A percentile compares a stretch with the other conserved stretches of the same genome.
phyloP scores from a whole-genome alignment of 2,329 filamentous ascomycete genomes.

The Juglanconis juglandina region DNA sequence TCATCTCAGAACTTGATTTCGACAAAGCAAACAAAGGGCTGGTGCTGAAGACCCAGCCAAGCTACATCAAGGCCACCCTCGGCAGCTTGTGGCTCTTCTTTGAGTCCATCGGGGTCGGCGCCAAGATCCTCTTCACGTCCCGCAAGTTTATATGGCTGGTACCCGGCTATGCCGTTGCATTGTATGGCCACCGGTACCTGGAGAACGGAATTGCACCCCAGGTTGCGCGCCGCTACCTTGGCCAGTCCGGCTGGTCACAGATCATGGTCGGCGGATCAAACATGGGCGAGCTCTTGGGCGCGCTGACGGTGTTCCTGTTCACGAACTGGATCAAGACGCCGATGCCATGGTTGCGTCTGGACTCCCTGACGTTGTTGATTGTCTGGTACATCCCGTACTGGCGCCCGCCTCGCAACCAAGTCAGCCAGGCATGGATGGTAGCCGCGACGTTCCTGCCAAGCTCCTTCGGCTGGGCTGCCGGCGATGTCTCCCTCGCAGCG shows the following conservation, averaged over 20 bases:
- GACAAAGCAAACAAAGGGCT: conserved; percentile 22
- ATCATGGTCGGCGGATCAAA: conserved; percentile 50
- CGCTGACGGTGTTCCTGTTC: conserved; percentile 45
- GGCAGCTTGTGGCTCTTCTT: conserved; percentile 41
- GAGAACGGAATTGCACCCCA: conserved; percentile 46
- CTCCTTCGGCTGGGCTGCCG: conserved; percentile 49
- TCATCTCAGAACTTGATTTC: conserved; percentile 39
- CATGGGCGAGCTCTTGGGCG: conserved; percentile 46
- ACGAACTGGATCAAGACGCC: conserved; percentile 46
- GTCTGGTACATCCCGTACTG: conserved; percentile 48
- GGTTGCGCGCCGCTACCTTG: conserved; percentile 44
- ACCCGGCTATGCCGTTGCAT: conserved; percentile 44
- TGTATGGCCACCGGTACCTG: conserved; percentile 49
- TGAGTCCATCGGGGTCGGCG: conserved; percentile 44
- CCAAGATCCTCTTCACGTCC: conserved; percentile 42
- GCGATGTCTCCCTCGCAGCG: conserved; percentile 47
- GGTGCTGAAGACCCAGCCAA: conserved; percentile 21
- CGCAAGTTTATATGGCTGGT: conserved; percentile 48
- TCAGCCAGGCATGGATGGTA: conserved; percentile 43
- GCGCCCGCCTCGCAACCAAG: conserved; percentile 36
- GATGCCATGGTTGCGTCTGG: conserved; percentile 48
- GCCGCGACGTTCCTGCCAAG: conserved; percentile 44
- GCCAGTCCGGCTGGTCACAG: conserved; percentile 45
- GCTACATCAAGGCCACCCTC: conserved; percentile 35
- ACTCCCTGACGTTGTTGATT: conserved; percentile 42